phyloP scores from a whole-genome alignment of 495 filamentous ascomycete species.

The Sporormia fimetaria region DNA sequence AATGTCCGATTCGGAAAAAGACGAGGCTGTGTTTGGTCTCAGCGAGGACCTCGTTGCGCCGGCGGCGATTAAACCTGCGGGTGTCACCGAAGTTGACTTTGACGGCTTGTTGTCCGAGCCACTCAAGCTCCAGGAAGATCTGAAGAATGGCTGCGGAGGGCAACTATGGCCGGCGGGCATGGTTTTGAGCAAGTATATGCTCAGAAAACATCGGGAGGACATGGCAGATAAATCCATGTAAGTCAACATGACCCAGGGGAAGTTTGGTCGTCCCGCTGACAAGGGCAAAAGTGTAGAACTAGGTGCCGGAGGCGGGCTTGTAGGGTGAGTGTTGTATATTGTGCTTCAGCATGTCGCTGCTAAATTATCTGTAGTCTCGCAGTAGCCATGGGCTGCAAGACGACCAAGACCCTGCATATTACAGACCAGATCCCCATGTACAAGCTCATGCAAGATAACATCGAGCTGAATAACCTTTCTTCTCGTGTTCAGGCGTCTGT shows the following conservation, averaged over 20 bases:
- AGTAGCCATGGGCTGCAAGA: slow-evolving; percentile 47
- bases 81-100: slow-evolving; percentile 55
- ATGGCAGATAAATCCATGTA: slow-evolving; percentile 62
- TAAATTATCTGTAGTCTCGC: slow-evolving; percentile 39
- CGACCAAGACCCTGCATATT: slow-evolving; percentile 49
- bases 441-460: slow-evolving; percentile 71
- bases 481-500: slow-evolving; percentile 47
- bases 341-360: slow-evolving; percentile 3
- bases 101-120: slow-evolving; percentile 58
- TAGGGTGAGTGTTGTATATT: slow-evolving; percentile 40
- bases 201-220: slow-evolving; percentile 51
- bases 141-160: slow-evolving; percentile 78
- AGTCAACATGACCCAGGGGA: slow-evolving; percentile 30
- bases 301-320: slow-evolving; percentile 82
- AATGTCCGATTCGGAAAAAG: slow-evolving; percentile 16
- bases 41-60: slow-evolving; percentile 59
- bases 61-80: slow-evolving; percentile 51
- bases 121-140: slow-evolving; percentile 69
- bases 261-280: slow-evolving; percentile 10
- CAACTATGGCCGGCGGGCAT: slow-evolving; percentile 90
- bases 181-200: slow-evolving; percentile 72
- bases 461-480: slow-evolving; percentile 62
- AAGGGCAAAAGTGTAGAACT: slow-evolving; percentile 61
- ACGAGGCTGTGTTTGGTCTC: slow-evolving; percentile 31
- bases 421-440: slow-evolving; percentile 84